Base-by-base conservation (phyloP, 2,329 filamentous ascomycete species). In the Lachnellula arida region DNA sequence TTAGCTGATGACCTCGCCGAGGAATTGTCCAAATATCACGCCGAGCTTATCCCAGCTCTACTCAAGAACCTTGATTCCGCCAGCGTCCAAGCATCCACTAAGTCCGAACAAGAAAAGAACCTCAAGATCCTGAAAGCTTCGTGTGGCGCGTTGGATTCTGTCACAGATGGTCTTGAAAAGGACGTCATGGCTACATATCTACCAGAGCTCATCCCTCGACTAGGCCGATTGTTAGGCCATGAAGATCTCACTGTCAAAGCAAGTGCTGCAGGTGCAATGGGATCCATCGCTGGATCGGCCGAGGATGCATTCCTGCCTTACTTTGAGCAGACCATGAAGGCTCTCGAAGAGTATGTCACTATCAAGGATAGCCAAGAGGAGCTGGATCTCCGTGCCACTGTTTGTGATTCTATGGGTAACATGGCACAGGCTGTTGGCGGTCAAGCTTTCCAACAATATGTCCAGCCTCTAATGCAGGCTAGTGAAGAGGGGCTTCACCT, bases 1-100 rank as follows among this genome's bases (percentile, higher is more conserved):
- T 80, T 99, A 48, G 92, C 93, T 46, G 94, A 97, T 70, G 93
- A 97, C 69, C 85, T 97, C 63, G 87, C 91, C 5, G 92, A 97
- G 65, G 92, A 96, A 69, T 85, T 97, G 71, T 85, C 86, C 65
- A 85, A 88, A 55, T 87, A 95, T 74, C 94, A 97, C 72, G 85
- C 89, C 63, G 81, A 84, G 55, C 84, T 99, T 60, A 89, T 99
- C 70, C 86, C 88, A 15, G 84, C 90, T 32, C 81, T 97, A 19
- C 81, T 97, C 65, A 87, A 90, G 78, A 97, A 97, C 76, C 82
- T 96, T 56, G 89, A 95, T 68, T 83, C 89, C 60, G 89, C 92
- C 46, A 85, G 85, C 71, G 77, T 82, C 59, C 82, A 86, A 66
- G 79, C 82, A 46, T 75, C 85, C 23, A 84, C 85, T 66, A 79